Conservation (phyloP, 1,284 basidiomycete genomes). For the Fomitopsis betulina region DNA sequence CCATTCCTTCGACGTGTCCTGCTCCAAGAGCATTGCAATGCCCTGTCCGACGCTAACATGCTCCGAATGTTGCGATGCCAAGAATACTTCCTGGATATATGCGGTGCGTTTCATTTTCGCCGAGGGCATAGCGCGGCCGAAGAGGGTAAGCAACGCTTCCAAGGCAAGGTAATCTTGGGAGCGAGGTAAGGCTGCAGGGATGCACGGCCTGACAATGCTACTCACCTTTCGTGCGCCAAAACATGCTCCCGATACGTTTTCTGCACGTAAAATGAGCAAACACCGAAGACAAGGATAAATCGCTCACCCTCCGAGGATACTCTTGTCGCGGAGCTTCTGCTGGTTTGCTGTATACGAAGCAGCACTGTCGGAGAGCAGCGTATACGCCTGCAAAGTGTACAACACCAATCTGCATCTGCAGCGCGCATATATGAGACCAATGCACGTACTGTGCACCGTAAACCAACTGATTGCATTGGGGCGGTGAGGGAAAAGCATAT, state of each 20-base stretch:
- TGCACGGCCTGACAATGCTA: neutral
- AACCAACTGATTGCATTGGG: slow-evolving; percentile 21
- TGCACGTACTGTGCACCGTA: slow-evolving; percentile 26
- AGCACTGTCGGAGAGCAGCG: slow-evolving; percentile 27
- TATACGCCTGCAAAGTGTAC: slow-evolving; percentile 23
- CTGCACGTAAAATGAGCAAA: slow-evolving; percentile 5
- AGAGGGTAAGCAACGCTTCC: slow-evolving; percentile 51
- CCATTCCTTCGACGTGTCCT: slow-evolving; percentile 44
- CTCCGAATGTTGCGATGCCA: slow-evolving; percentile 15
- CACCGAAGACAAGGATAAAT: neutral
- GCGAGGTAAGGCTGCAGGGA: neutral
- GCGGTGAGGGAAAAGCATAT: slow-evolving; percentile 27
- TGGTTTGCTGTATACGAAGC: slow-evolving; percentile 25
- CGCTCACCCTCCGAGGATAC: slow-evolving; percentile 25
- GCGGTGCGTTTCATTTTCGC: slow-evolving; percentile 32
- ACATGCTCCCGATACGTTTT: slow-evolving; percentile 24
- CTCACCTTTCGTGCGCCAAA: slow-evolving; percentile 30
- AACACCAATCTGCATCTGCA: neutral
- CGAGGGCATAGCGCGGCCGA: slow-evolving; percentile 52
- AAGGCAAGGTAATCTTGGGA: slow-evolving; percentile 49
- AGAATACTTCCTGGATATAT: slow-evolving; percentile 52
- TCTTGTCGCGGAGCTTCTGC: slow-evolving; percentile 21
- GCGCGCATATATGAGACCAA: slow-evolving; percentile 9
- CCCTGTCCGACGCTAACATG: slow-evolving; percentile 23
- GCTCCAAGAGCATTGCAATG: slow-evolving; percentile 39